Base-by-base conservation (phyloP, 2,329 filamentous ascomycete genomes). In the Chrysosphaeria jannelii region DNA sequence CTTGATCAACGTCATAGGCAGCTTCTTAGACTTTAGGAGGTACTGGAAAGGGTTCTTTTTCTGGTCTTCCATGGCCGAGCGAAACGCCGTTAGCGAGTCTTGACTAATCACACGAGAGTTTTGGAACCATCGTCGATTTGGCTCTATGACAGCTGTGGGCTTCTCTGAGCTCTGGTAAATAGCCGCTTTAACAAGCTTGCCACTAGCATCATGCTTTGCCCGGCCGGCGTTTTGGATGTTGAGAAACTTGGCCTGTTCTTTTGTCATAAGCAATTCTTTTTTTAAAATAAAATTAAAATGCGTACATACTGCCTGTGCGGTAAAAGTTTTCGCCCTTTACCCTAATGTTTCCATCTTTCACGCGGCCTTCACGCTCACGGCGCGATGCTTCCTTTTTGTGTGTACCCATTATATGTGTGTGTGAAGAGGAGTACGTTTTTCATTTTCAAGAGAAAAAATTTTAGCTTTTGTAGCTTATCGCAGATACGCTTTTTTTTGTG, bases 251-350 rank as follows among this genome's bases (percentile, higher is more conserved):
- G 31, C 33, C 23, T 25, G 25, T 23, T 35, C 33, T 30, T 18
- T 4, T 5, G 2, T 8, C 8, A 8, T 13, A 15, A 24, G 9
- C 6, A 18, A 14, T 20, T 18, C 11, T 24, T n/a, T 12, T 13
- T 15, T 19, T 13, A 6, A n/a, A 3, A 3, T 16, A 7, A 3
- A 13, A 13, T 6, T 5, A 21, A 9, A 13, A 5, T 11, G 4
- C 4, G 10, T 12, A 29, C 31, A 20, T 27, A 33, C 31, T 34
- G 5, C 27, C 31, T 25, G 28, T 16, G 57, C 74, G 65, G 53
- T 93, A 93, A 51, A 93, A 97, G 53, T 93, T 93, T 56, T 93
- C 81, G 48, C 85, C 85, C 51, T 97, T 97, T 36, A 65, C 56
- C 38, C 68, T 75, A 39, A 93, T 74, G 50, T 93, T 93, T 43